Percentiles rank a stretch among this genome's conserved stretches.
Conservation (phyloP, 352 stramenopile genomes). For the Ophiocytium majus region DNA sequence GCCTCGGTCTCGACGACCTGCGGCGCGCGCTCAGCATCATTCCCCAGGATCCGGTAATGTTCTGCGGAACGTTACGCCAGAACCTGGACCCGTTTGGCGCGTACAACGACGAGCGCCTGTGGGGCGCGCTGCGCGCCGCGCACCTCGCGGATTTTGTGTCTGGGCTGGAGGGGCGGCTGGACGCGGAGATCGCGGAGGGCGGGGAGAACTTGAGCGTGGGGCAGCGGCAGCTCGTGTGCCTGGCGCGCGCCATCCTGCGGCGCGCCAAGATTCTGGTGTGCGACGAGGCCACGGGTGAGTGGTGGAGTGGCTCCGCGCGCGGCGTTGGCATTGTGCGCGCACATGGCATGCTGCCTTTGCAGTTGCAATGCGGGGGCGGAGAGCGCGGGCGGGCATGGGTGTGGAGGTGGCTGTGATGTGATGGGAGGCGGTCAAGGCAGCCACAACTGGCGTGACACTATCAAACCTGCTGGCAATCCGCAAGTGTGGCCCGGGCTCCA, state of each 20-base stretch:
- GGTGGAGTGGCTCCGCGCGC: too few relatives aligned
- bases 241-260: constrained; percentile 83
- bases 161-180: constrained; percentile 33
- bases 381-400: too few relatives aligned
- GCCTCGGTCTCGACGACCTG: constrained; percentile 70
- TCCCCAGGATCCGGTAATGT: constrained; percentile 74
- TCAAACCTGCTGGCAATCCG: too few relatives aligned
- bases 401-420: too few relatives aligned
- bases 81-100: constrained; percentile 79
- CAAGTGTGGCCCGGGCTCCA: too few relatives aligned
- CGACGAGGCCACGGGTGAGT: constrained; percentile 24
- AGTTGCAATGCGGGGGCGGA: too few relatives aligned
- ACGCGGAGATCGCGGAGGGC: constrained; percentile 65
- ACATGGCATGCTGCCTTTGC: too few relatives aligned
- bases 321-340: too few relatives aligned
- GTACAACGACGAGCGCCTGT: constrained; percentile 60
- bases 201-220: constrained; percentile 89
- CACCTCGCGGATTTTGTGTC: constrained; percentile 27
- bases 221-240: constrained; percentile 87
- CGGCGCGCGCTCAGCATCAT: constrained; percentile 79
- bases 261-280: constrained; percentile 81
- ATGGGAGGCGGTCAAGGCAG: too few relatives aligned
- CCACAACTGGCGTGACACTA: too few relatives aligned
- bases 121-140: constrained; percentile 38
- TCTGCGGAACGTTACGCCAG: constrained; percentile 80